phyloP scores from a whole-genome alignment of 2,329 filamentous ascomycete species.

The Nigrospora oryzae region DNA sequence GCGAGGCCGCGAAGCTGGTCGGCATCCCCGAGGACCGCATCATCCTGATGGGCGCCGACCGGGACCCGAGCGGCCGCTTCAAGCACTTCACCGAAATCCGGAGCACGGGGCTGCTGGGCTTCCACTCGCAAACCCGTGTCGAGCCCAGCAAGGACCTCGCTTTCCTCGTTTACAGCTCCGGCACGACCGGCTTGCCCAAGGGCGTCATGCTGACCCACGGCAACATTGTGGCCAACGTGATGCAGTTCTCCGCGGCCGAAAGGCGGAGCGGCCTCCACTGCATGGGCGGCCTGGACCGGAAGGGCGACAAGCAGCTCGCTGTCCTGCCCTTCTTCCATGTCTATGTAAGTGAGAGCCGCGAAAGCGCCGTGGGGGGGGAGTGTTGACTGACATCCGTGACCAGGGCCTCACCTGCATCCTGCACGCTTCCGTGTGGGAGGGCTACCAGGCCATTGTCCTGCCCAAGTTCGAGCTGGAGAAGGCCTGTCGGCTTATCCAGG shows the following conservation, averaged over 20 bases:
- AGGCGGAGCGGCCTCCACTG: conserved; percentile 45
- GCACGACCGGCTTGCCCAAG: conserved; percentile 86
- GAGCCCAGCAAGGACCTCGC: conserved; percentile 66
- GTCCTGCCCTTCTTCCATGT: conserved; percentile 89
- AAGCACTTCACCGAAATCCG: conserved; percentile 68
- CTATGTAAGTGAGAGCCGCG: conserved; percentile 49
- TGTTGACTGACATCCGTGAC: conserved; percentile 1
- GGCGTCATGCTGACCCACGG: conserved; percentile 79
- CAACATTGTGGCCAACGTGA: conserved; percentile 71
- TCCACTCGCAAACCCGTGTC: conserved; percentile 45
- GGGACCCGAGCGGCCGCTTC: conserved; percentile 47
- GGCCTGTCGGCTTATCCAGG: conserved; percentile 70
- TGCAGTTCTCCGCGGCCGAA: conserved; percentile 48
- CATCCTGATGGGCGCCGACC: conserved; percentile 64
- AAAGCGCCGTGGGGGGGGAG: not conserved
- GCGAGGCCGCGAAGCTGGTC: conserved; percentile 58
- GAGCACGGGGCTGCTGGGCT: conserved; percentile 52
- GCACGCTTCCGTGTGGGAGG: conserved; percentile 56
- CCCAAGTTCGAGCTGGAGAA: conserved; percentile 73
- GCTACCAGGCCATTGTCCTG: conserved; percentile 62
- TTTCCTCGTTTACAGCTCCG: conserved; percentile 81
- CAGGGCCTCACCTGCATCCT: conserved; percentile 63
- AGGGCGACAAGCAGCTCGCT: conserved; percentile 65
- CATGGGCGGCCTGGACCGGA: conserved; percentile 45
- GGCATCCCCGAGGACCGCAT: conserved; percentile 67